These are phyloP conservation scores for Ophiosphaerella korrae DNA, from an alignment of 2,329 filamentous ascomycete genomes.

Conservation along the genomic window DNA sequence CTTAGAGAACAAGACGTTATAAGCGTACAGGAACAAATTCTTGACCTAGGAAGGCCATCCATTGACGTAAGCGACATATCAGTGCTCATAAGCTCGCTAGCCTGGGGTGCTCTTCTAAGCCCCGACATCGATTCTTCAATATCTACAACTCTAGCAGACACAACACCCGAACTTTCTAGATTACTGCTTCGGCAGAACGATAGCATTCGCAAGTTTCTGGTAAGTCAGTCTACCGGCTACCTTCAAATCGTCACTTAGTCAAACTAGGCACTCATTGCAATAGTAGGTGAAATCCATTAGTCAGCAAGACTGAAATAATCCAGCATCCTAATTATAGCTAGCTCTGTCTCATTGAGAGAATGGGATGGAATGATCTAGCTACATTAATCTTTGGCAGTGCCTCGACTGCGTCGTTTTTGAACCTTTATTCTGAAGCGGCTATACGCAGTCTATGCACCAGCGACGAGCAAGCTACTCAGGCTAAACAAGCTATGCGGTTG, in stretches of 20 bases:
- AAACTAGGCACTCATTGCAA: not conserved
- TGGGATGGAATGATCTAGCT: not conserved
- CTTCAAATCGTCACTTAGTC: not conserved
- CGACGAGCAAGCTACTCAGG: not conserved
- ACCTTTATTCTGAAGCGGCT: not conserved
- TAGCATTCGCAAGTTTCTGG: not conserved
- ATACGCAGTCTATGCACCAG: not conserved
- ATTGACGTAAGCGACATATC: not conserved
- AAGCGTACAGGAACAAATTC: not conserved
- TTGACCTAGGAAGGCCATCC: not conserved
- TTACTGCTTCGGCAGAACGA: not conserved
- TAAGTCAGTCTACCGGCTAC: not conserved
- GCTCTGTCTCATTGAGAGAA: conserved; percentile 1
- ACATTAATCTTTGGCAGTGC: not conserved
- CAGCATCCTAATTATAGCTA: not conserved
- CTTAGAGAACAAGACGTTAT: not conserved
- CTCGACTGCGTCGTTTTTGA: not conserved
- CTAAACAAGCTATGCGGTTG: not conserved
- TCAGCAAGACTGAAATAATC: not conserved
- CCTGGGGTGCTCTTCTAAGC: conserved; percentile 2
- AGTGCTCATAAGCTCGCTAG: not conserved
- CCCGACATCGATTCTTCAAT: not conserved
- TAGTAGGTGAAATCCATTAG: not conserved
- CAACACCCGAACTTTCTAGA: not conserved
- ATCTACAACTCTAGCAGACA: not conserved